These are phyloP conservation scores for Tausonia pullulans DNA, from an alignment of 1,284 basidiomycete genomes.

Conservation along the genomic window DNA sequence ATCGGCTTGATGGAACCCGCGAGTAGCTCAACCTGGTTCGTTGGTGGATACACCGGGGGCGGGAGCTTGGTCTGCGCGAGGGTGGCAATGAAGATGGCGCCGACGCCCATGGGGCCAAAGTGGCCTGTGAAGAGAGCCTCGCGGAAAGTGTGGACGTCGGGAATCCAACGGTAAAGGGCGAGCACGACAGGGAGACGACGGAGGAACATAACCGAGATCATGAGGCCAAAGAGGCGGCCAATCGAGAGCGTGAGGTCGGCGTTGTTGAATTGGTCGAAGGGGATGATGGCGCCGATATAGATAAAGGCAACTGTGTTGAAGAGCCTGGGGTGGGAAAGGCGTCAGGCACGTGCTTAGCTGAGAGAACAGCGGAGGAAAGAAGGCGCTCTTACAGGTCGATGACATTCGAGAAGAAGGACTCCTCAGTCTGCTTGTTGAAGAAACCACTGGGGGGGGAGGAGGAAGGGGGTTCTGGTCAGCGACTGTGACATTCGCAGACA, in stretches of 20 bases:
- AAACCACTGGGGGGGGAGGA: slow-evolving; percentile 46
- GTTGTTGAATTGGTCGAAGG: slow-evolving; percentile 66
- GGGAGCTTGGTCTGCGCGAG: slow-evolving; percentile 63
- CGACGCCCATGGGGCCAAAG: slow-evolving; percentile 86
- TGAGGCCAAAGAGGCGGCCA: slow-evolving; percentile 72
- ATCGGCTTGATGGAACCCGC: slow-evolving; percentile 73
- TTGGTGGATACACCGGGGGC: slow-evolving; percentile 43
- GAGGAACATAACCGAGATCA: slow-evolving; percentile 63
- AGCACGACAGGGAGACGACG: slow-evolving; percentile 75
- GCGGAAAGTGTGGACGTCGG: slow-evolving; percentile 80
- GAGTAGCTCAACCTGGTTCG: slow-evolving; percentile 53
- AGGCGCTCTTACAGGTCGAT: slow-evolving; percentile 48
- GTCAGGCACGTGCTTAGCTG: background rate
- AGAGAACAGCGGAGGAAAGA: slow-evolving; percentile 19
- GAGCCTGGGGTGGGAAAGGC: slow-evolving; percentile 42
- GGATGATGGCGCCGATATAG: slow-evolving; percentile 90
- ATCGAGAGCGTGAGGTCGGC: slow-evolving; percentile 55
- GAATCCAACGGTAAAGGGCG: slow-evolving; percentile 72
- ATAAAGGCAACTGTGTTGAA: slow-evolving; percentile 88
- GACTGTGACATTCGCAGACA: too few relatives aligned
- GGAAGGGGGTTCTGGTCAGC: too few relatives aligned
- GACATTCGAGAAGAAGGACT: slow-evolving; percentile 88
- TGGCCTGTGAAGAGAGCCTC: slow-evolving; percentile 73
- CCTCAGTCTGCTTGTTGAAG: slow-evolving; percentile 93
- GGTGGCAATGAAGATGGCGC: slow-evolving; percentile 80